These are phyloP conservation scores for Talaromyces albobiverticillius DNA, from an alignment of 2,329 filamentous ascomycete species.

Conservation along the genomic window DNA sequence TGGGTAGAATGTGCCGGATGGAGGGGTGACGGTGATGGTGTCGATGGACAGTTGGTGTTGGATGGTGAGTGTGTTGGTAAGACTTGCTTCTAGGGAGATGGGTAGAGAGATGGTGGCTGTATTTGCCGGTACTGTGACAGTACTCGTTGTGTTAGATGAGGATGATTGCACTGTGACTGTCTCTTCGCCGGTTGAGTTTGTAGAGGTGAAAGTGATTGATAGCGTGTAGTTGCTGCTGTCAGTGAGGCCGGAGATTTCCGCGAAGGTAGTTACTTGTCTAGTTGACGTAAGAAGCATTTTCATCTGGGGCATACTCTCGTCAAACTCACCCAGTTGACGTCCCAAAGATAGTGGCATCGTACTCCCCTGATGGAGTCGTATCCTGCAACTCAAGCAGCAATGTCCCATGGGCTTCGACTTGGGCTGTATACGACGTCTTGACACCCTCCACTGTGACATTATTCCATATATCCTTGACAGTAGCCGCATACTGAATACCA, in stretches of 20 bases:
- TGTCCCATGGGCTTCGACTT: conserved; percentile 27
- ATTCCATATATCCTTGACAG: conserved; percentile 30
- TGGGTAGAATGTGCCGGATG: conserved; percentile 40
- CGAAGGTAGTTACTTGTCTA: conserved; percentile 7
- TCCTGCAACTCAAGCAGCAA: conserved; percentile 29
- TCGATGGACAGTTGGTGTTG: conserved; percentile 15
- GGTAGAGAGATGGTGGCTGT: conserved; percentile 10
- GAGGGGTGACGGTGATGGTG: conserved; percentile 22
- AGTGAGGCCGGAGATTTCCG: conserved; percentile 27
- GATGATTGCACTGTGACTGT: not conserved
- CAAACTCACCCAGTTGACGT: conserved; percentile 17
- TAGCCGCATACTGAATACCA: conserved; percentile 39
- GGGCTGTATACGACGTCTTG: conserved; percentile 25
- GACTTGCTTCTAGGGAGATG: conserved; percentile 22
- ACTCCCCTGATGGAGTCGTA: conserved; percentile 22
- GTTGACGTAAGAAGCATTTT: not conserved
- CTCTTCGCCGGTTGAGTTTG: conserved; percentile 11
- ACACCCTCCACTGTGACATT: conserved; percentile 18
- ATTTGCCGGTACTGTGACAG: conserved; percentile 12
- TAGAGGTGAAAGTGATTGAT: conserved; percentile 18
- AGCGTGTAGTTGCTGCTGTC: conserved; percentile 26
- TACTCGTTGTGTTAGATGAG: not conserved
- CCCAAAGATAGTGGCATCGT: conserved; percentile 20
- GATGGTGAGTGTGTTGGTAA: conserved; percentile 26
- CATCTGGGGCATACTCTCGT: not conserved